phyloP scores from a whole-genome alignment of 192 early-diverging fungal species.

The Coemansia brasiliensis region DNA sequence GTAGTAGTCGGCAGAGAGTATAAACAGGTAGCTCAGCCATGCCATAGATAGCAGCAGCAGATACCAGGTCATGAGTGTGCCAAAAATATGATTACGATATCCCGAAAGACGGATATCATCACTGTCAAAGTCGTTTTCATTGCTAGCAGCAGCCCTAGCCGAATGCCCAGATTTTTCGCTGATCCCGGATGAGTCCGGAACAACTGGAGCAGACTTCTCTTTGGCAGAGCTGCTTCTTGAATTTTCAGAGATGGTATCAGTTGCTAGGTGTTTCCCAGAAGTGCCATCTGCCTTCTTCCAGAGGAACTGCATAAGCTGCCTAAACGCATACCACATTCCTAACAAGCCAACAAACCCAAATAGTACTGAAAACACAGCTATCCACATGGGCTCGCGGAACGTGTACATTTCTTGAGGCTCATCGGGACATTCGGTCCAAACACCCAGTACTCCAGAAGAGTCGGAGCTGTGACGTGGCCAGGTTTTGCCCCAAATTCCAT shows the following conservation, averaged over 20 bases:
- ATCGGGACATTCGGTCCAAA: conserved; percentile 32
- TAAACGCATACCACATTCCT: conserved; percentile 20
- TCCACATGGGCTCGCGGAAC: conserved; percentile 43
- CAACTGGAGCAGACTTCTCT: neutral
- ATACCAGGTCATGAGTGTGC: conserved; percentile 35
- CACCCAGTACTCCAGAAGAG: conserved; percentile 10
- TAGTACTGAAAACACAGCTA: conserved; percentile 21
- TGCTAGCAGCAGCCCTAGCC: neutral
- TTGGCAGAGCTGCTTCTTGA: neutral
- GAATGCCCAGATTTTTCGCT: conserved; percentile 3
- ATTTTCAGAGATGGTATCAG: conserved; percentile 1
- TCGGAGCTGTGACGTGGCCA: conserved; percentile 18
- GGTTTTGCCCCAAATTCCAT: conserved; percentile 22
- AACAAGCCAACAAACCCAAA: conserved; percentile 26
- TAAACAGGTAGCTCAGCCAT: conserved; percentile 41
- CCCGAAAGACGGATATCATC: conserved; percentile 43
- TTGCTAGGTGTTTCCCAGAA: neutral
- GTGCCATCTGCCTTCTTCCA: neutral
- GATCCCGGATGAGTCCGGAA: conserved; percentile 6
- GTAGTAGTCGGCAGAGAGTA: conserved; percentile 55
- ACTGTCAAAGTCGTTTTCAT: conserved; percentile 17
- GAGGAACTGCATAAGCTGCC: conserved; percentile 1
- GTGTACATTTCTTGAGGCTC: conserved; percentile 38
- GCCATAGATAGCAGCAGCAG: conserved; percentile 41
- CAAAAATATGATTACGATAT: conserved; percentile 50